These are phyloP conservation scores for Rhizopogon vulgaris DNA, from an alignment of 768 basidiomycete genomes.

Conservation along the genomic window DNA sequence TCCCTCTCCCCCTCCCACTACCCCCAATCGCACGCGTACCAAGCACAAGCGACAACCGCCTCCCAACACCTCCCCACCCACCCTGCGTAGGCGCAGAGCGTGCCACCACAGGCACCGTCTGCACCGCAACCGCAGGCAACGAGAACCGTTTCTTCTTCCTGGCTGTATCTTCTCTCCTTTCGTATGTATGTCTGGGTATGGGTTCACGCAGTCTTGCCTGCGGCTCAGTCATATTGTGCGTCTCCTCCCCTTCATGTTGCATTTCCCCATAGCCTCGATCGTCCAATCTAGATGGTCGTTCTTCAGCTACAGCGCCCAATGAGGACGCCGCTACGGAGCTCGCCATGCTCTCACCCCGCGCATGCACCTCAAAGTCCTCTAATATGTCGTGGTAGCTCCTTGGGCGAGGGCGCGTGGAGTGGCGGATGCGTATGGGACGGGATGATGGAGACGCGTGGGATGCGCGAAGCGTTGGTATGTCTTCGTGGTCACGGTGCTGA, in stretches of 20 bases:
- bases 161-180: slow-evolving; percentile 50
- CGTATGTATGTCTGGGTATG: background rate
- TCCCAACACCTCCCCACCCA: slow-evolving; percentile 19
- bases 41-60: slow-evolving; percentile 58
- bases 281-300: background rate
- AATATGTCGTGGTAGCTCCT: slow-evolving; percentile 63
- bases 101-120: slow-evolving; percentile 65
- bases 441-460: slow-evolving; percentile 2
- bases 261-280: slow-evolving; percentile 6
- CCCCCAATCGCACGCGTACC: slow-evolving; percentile 27
- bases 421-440: slow-evolving; percentile 25
- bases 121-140: slow-evolving; percentile 69
- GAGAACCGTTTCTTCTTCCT: slow-evolving; percentile 62
- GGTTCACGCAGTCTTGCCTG: background rate
- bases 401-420: slow-evolving; percentile 35
- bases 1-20: slow-evolving; percentile 12
- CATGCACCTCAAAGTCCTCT: slow-evolving; percentile 50
- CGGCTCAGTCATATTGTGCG: background rate
- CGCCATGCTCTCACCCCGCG: slow-evolving; percentile 21
- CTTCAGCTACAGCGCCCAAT: slow-evolving; percentile 9
- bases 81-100: slow-evolving; percentile 30
- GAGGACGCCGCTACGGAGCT: slow-evolving; percentile 23
- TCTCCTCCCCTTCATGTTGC: background rate
- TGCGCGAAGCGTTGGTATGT: background rate
- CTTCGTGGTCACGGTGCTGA: background rate